phyloP scores from a whole-genome alignment of 495 filamentous ascomycete species.

The Podospora tetraspora region DNA sequence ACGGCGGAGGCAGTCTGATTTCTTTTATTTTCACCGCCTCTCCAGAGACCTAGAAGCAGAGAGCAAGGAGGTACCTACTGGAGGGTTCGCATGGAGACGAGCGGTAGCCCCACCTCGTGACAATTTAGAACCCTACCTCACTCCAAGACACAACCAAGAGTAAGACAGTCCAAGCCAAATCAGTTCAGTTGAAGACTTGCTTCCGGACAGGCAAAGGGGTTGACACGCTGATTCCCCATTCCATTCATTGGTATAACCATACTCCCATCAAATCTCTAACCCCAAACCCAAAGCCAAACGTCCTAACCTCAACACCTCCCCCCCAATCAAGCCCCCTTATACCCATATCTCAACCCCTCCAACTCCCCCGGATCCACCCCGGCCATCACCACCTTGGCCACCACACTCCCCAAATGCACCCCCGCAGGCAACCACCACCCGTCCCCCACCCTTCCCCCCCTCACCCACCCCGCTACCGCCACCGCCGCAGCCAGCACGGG shows the following conservation, averaged over 20 bases:
- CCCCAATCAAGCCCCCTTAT: constrained; percentile 52
- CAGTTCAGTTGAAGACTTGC: neutral
- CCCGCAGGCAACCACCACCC: constrained; percentile 31
- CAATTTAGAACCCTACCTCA: neutral
- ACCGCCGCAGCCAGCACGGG: constrained; percentile 37
- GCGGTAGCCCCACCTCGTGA: too few species aligned
- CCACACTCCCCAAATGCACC: constrained; percentile 44
- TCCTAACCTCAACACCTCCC: too few species aligned
- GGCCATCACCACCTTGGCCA: constrained; percentile 49
- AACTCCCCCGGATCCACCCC: constrained; percentile 55
- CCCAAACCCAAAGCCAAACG: too few species aligned
- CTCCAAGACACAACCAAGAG: neutral
- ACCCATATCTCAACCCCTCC: constrained; percentile 49
- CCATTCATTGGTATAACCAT: neutral
- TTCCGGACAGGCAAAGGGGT: too few species aligned
- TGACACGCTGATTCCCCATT: too few species aligned
- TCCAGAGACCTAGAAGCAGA: neutral
- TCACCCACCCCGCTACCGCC: constrained; percentile 30
- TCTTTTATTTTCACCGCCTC: neutral
- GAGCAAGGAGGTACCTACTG: neutral
- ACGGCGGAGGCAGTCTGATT: neutral
- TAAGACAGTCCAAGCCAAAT: neutral
- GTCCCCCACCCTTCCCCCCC: constrained; percentile 26
- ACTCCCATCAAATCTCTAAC: too few species aligned
- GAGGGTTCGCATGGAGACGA: neutral